Conservation (phyloP, 2,329 filamentous ascomycete species). For the Tolypocladium nubicola region DNA sequence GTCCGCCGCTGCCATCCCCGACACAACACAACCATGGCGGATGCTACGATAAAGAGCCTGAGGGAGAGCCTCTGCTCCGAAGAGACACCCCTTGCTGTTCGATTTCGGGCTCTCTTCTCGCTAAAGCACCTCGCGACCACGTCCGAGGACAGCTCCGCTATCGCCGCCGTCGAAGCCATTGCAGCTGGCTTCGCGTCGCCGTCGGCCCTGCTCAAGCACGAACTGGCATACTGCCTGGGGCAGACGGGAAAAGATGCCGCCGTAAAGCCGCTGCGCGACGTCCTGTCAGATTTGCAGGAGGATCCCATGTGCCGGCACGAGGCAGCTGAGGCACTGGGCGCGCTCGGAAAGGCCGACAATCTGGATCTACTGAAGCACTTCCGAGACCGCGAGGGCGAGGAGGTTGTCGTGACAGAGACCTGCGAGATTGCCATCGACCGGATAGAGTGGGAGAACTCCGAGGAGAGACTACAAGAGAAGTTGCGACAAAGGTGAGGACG, state of each 20-base stretch:
- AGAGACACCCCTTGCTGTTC: constrained; percentile 68
- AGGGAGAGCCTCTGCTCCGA: constrained; percentile 74
- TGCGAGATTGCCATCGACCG: constrained; percentile 94
- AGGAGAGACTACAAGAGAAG: constrained; percentile 61
- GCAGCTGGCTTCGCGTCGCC: constrained; percentile 76
- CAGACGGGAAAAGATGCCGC: constrained; percentile 74
- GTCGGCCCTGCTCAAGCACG: constrained; percentile 88
- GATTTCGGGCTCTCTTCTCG: constrained; percentile 95
- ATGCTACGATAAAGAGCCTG: constrained; percentile 47
- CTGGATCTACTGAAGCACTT: constrained; percentile 63
- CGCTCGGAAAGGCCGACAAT: constrained; percentile 65
- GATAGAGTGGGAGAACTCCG: constrained; percentile 84
- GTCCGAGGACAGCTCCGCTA: constrained; percentile 45
- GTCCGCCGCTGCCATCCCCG: background rate
- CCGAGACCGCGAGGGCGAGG: constrained; percentile 65
- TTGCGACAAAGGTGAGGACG: constrained; percentile 61
- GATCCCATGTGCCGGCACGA: constrained; percentile 95
- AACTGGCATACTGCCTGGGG: constrained; percentile 92
- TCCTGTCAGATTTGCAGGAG: constrained; percentile 69
- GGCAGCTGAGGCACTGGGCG: constrained; percentile 88
- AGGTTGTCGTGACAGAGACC: constrained; percentile 79
- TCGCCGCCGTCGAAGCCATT: constrained; percentile 63
- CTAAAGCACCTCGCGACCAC: constrained; percentile 84
- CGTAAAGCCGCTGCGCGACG: constrained; percentile 58
- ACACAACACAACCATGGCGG: constrained; percentile 9